Evolutionary conservation across 2,329 filamentous ascomycete species (phyloP).

Genomic region (Xylaria hypoxylon): DNA sequence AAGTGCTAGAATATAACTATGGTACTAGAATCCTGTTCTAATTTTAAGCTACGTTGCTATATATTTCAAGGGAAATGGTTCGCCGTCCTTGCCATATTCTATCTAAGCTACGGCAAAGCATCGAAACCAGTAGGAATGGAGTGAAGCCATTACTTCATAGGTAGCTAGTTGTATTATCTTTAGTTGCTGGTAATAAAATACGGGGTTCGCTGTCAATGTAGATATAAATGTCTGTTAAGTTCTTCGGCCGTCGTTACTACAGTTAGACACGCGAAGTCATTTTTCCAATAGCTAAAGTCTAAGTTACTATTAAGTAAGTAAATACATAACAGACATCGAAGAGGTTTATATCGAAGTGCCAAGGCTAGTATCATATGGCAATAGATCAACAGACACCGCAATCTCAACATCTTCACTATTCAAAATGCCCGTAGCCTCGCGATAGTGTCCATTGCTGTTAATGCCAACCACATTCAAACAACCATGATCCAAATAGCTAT

Average conservation of each 20-base stretch:
- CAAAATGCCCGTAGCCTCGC: too few relatives aligned
- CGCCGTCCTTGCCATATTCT: background rate
- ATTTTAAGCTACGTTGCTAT: background rate
- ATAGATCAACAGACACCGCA: background rate
- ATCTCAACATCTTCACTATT: background rate
- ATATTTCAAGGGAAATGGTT: background rate
- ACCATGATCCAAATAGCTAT: background rate
- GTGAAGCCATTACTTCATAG: too few relatives aligned
- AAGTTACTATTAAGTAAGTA: background rate
- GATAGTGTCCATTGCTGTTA: too few relatives aligned
- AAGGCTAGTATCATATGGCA: too few relatives aligned
- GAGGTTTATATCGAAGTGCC: background rate
- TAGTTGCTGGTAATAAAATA: background rate
- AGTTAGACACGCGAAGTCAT: background rate
- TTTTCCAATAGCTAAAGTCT: background rate
- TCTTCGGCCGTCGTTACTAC: background rate
- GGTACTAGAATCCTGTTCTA: background rate
- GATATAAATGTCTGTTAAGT: too few relatives aligned
- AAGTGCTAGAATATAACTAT: background rate
- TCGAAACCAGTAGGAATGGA: too few relatives aligned
- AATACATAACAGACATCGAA: background rate
- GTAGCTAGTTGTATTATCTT: background rate
- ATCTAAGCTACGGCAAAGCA: too few relatives aligned
- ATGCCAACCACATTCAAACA: too few relatives aligned
- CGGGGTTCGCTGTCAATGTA: background rate